Conservation (phyloP, 208 protist species). For the Crithidia acanthocephali region DNA sequence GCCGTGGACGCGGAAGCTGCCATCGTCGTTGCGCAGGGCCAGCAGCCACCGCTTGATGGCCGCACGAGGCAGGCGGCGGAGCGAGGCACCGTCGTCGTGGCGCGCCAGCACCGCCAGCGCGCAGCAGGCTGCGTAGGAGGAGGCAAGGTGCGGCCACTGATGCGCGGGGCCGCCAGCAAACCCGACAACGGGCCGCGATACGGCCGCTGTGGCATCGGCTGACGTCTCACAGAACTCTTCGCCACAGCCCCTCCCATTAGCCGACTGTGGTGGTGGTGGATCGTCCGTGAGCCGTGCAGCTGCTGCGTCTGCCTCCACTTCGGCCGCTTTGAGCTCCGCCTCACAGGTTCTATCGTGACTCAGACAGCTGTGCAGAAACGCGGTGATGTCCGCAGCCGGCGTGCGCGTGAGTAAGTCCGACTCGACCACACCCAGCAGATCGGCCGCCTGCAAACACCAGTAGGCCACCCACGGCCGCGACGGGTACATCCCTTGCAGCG, state of each 20-base stretch:
- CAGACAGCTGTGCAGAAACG: conserved; percentile 63
- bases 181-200: conserved; percentile 39
- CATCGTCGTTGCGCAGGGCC: conserved; percentile 68
- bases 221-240: too few relatives aligned
- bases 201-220: not conserved
- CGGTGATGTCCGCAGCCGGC: conserved; percentile 42
- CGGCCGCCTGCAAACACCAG: conserved; percentile 80
- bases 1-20: conserved; percentile 85
- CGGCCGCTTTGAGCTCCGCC: conserved; percentile 13
- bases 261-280: too few relatives aligned
- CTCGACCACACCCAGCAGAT: conserved; percentile 64
- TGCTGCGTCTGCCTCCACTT: not conserved
- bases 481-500: conserved; percentile 49
- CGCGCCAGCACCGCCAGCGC: conserved; percentile 71
- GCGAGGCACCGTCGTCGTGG: conserved; percentile 18
- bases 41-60: conserved; percentile 90
- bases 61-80: conserved; percentile 62
- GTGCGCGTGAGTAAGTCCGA: conserved; percentile 44
- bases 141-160: conserved; percentile 83
- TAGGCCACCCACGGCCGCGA: conserved; percentile 81
- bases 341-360: conserved; percentile 32
- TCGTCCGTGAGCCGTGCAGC: not conserved
- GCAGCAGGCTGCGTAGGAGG: conserved; percentile 84
- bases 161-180: conserved; percentile 80
- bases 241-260: too few relatives aligned